A percentile compares a stretch with the other conserved stretches of the same genome.
phyloP scores from a whole-genome alignment of 2,329 filamentous ascomycete species.

The Beauveria sp. region DNA sequence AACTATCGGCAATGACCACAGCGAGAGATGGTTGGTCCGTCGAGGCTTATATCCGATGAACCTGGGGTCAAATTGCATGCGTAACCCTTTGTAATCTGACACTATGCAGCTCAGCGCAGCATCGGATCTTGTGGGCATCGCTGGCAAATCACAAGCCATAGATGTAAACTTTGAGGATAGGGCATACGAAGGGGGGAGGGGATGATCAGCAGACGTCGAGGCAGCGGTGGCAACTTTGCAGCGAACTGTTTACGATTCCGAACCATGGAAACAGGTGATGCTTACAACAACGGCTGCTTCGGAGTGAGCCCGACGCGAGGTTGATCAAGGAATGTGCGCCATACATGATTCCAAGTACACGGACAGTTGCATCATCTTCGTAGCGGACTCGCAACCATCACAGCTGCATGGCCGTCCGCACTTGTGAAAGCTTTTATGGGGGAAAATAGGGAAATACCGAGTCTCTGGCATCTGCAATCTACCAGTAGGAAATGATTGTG shows the following conservation, averaged over 20 bases:
- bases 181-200: not conserved
- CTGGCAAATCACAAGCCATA: not conserved
- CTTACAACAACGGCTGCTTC: not conserved
- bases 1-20: not conserved
- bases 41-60: slow-evolving; percentile 6
- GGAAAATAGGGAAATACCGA: not conserved
- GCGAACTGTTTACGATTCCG: not conserved
- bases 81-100: slow-evolving; percentile 6
- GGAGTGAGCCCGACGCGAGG: not conserved
- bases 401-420: not conserved
- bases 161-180: not conserved
- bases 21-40: not conserved
- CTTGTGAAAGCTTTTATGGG: not conserved
- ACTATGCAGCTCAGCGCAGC: slow-evolving; percentile 2
- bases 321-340: not conserved
- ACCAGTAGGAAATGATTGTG: not conserved
- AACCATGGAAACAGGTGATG: not conserved
- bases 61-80: slow-evolving; percentile 2
- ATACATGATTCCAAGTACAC: not conserved
- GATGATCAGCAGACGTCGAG: not conserved
- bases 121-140: not conserved
- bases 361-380: not conserved
- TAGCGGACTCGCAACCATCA: not conserved
- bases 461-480: not conserved
- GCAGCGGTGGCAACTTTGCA: not conserved